Evolutionary conservation across 495 filamentous ascomycete species (phyloP), one percentile per base, ranked within the genome.

Genomic region (Lentithecium fluviatile): DNA sequence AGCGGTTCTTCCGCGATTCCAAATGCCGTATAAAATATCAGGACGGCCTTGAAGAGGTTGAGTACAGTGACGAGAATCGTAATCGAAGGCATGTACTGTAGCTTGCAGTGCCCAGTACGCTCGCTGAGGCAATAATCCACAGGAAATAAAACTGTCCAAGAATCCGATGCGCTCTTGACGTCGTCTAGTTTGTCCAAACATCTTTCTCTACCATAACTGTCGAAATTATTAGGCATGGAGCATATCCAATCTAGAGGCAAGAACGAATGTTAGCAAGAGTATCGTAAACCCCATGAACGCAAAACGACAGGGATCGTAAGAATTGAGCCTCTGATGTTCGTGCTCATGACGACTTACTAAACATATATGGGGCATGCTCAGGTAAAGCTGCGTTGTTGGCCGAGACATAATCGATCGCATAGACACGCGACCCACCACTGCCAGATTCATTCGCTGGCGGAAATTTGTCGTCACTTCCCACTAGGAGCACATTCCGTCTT

Each of bases 71-170:
- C 75, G 2, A 74, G 45, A 19, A 77, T 38, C 49, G 77, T 69
- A 13, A 82, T 73, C 0, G 64, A 57, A 6, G 73, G 34, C 47
- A 67, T 76, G 55, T 78, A 82, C 37, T 75, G 70, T 26, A 83
- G 57, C 52, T 72, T 68, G 66, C 81, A 83, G 12, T 63, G 58
- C 13, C 38, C 32, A 0, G 69, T 52, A 7, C 38, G 42, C 50
- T 74, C 45, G 40, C 71, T 72, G n/a, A 79, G 68, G 64, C 80
- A 82, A 52, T 79, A 74, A 0, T 72, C 51, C 10, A 75, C 69
- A 7, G 45, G 56, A 40, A 65, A 43, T 11, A 45, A 26, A 12
- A 66, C 56, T 5, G 34, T 56, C 67, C 66, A 70, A 15, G 64
- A 52, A 7, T 54, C 32, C 19, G 51, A n/a, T 11, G 15, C 36